These are phyloP conservation scores for Myriosclerotinia scirpicola DNA, from an alignment of 2,329 filamentous ascomycete species.

Conservation along the genomic window DNA sequence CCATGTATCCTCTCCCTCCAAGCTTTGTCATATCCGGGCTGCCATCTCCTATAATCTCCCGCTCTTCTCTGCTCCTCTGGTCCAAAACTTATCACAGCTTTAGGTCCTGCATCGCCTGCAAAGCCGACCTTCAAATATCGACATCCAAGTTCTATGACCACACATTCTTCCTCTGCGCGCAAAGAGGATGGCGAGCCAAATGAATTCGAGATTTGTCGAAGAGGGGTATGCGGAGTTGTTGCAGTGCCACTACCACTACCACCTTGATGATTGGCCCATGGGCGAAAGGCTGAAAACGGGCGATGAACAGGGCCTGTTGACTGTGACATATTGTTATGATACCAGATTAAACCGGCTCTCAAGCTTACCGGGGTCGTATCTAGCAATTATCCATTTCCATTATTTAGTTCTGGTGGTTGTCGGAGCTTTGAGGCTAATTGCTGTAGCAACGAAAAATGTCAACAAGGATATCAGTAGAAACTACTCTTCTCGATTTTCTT, in stretches of 20 bases:
- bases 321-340: constrained; percentile 35
- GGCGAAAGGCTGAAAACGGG: constrained; percentile 57
- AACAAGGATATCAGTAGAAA: constrained; percentile 11
- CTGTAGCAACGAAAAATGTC: constrained; percentile 12
- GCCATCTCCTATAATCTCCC: constrained; percentile 79
- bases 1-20: constrained; percentile 50
- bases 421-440: constrained; percentile 1
- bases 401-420: constrained; percentile 5
- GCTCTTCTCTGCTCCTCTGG: constrained; percentile 74
- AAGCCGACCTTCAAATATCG: constrained; percentile 80
- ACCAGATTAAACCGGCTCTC: constrained; percentile 21
- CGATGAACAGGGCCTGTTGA: constrained; percentile 52
- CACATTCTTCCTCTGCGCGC: constrained; percentile 76
- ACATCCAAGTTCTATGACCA: constrained; percentile 81
- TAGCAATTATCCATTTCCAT: constrained; percentile 14
- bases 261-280: constrained; percentile 25
- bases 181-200: constrained; percentile 62
- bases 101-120: constrained; percentile 78
- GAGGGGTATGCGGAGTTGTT: constrained; percentile 60
- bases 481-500: constrained; percentile 6
- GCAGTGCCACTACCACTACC: constrained; percentile 38
- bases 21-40: constrained; percentile 51
- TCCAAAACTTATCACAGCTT: constrained; percentile 67
- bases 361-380: constrained; percentile 11
- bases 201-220: constrained; percentile 51